phyloP scores from a whole-genome alignment of 2,329 filamentous ascomycete genomes.

The Nothomitra cinnamomea region DNA sequence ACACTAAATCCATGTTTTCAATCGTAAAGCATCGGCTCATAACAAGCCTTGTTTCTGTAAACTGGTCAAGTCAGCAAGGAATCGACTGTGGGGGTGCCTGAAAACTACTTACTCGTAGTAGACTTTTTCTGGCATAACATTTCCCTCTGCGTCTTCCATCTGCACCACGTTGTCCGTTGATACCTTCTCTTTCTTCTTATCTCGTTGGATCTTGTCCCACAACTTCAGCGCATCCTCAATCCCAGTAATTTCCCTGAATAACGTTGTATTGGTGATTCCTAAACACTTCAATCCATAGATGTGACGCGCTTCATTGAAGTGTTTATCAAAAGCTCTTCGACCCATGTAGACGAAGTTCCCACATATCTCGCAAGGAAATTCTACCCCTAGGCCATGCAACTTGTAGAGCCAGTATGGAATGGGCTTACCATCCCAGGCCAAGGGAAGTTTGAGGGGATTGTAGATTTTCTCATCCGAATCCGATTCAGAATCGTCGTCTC shows the following conservation, averaged over 20 bases:
- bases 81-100: not conserved
- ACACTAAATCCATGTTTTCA: not conserved
- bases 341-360: conserved; percentile 99
- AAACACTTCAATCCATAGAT: conserved; percentile 88
- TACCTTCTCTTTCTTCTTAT: conserved; percentile 60
- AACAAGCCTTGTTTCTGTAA: conserved; percentile 80
- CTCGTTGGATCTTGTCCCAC: conserved; percentile 84
- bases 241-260: conserved; percentile 85
- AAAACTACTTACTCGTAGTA: conserved; percentile 51
- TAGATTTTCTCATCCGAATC: conserved; percentile 81
- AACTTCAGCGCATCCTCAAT: conserved; percentile 79
- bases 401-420: conserved; percentile 99
- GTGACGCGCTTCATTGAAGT: conserved; percentile 88
- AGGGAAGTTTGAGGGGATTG: conserved; percentile 86
- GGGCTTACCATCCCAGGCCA: conserved; percentile 97
- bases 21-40: conserved; percentile 22
- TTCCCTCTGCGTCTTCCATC: conserved; percentile 96
- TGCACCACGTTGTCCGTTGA: conserved; percentile 77
- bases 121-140: conserved; percentile 98
- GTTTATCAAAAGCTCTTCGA: conserved; percentile 88
- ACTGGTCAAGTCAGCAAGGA: conserved; percentile 16
- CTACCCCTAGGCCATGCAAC: conserved; percentile 82
- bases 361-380: conserved; percentile 91
- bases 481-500: conserved; percentile 49
- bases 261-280: conserved; percentile 75